Conservation (phyloP, 495 filamentous ascomycete species). For the Lasiosphaeris hirsuta region DNA sequence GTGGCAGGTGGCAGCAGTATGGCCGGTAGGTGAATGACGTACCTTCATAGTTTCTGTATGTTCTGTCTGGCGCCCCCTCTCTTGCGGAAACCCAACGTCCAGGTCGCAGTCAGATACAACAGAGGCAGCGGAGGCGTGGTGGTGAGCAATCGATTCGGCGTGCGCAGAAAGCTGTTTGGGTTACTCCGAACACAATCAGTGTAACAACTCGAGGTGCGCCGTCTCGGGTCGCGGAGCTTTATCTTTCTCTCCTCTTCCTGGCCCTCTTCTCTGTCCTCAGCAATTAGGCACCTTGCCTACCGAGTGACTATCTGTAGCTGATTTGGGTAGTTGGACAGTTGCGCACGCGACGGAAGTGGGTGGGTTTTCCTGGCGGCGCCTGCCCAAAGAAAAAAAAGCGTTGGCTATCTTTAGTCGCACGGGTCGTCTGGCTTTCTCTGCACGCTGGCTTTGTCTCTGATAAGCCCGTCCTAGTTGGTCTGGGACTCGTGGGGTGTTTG, state of each 20-base stretch:
- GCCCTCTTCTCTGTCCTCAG: constrained; percentile 3
- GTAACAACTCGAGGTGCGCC: constrained; percentile 26
- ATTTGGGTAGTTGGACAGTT: neutral
- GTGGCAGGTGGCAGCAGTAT: constrained; percentile 13
- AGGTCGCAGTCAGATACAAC: constrained; percentile 8
- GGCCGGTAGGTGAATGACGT: constrained; percentile 35
- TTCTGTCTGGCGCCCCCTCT: constrained; percentile 22
- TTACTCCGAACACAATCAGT: constrained; percentile 34
- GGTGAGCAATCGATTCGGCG: constrained; percentile 24
- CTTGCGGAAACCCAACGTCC: constrained; percentile 6
- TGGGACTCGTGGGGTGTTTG: too few relatives aligned
- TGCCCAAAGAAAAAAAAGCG: neutral
- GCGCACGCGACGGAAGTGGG: neutral
- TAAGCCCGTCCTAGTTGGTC: neutral
- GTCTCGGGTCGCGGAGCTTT: constrained; percentile 12
- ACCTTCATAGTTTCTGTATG: constrained; percentile 39
- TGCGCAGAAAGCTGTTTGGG: constrained; percentile 20
- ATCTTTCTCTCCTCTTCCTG: constrained; percentile 7
- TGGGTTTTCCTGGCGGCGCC: neutral
- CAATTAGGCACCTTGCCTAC: neutral
- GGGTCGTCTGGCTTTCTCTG: neutral
- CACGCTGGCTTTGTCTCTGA: neutral
- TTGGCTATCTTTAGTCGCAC: neutral
- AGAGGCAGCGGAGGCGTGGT: constrained; percentile 5
- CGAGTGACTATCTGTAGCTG: too few relatives aligned